Evolutionary conservation across 345 rosid species (phyloP), one percentile per base, ranked within the genome.

Genomic region (Zanthoxylum bungeanum): DNA sequence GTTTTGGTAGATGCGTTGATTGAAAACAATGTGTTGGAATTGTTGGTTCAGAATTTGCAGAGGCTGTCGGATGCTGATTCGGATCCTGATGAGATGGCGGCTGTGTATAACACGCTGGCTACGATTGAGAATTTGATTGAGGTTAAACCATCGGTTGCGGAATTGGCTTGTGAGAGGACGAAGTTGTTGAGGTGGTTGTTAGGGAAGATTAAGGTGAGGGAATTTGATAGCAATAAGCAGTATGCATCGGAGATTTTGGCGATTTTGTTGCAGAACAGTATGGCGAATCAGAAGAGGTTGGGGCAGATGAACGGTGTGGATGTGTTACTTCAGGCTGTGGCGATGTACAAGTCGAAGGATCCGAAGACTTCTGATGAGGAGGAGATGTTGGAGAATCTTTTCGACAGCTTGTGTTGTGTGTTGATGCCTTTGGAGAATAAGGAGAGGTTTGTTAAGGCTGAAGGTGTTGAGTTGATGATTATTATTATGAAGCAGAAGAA

Each of bases 281-380:
- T 82, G 19, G 92, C 85, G 5, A 94, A 94, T 64, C 99, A 94
- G 90, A 94, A 89, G 84, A 87, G 84, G 63, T 40, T 94, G 51
- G 99, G 97, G 60, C 95, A 89, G 78, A 92, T 94, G 97, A 94
- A 94, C 30, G 99, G 99, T 5, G 96, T 94, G 70, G 99, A 94
- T 70, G 95, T 89, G 76, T 83, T 90, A 53, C 67, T 94, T 71
- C 98, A 94, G 77, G 97, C 97, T 0, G 99, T 94, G 75, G 95
- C 98, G 0, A 85, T 90, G 89, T 94, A 92, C 80, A 94, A 92
- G 82, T 86, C 96, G 0, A 92, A 83, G 80, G 99, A 94, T 69
- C 99, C 99, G 0, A 94, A 86, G 87, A 88, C 77, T 24, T 81
- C 87, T 19, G 98, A 94, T 22, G 99, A 94, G 82, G 98, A 92